Conservation (phyloP, 495 filamentous ascomycete species). For the Niebla homalea region DNA sequence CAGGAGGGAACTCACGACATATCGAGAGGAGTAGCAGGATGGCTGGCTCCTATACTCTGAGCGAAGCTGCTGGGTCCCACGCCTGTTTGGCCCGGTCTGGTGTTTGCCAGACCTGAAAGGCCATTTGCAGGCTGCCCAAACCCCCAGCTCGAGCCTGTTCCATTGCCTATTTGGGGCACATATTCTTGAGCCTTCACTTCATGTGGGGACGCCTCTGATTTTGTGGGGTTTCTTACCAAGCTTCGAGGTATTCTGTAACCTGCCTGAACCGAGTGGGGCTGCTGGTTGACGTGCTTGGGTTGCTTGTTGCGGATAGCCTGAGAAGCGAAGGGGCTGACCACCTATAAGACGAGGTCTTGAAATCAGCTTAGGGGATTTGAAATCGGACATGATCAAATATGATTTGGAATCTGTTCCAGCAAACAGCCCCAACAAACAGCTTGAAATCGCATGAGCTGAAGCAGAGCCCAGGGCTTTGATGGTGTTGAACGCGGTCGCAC, state of each 20-base stretch:
- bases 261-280: conserved; percentile 47
- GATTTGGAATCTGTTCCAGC: background rate
- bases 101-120: conserved; percentile 41
- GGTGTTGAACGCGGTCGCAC: background rate
- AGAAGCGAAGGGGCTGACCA: background rate
- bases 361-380: background rate
- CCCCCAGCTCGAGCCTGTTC: conserved; percentile 59
- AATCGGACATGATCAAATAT: background rate
- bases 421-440: background rate
- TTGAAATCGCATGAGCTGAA: background rate
- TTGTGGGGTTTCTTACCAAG: conserved; percentile 39
- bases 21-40: conserved; percentile 62
- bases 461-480: background rate
- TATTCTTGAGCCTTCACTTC: conserved; percentile 12
- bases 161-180: conserved; percentile 40
- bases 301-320: background rate
- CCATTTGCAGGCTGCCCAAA: conserved; percentile 65
- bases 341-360: background rate
- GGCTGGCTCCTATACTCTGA: conserved; percentile 65
- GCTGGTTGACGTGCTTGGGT: conserved; percentile 36
- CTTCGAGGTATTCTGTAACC: conserved; percentile 60
- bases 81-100: conserved; percentile 46
- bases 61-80: conserved; percentile 60
- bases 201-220: background rate
- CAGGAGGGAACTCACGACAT: conserved; percentile 52